These are phyloP conservation scores for Luzula sylvatica DNA, from an alignment of 176 grass and related monocot genomes.

Conservation along the genomic window DNA sequence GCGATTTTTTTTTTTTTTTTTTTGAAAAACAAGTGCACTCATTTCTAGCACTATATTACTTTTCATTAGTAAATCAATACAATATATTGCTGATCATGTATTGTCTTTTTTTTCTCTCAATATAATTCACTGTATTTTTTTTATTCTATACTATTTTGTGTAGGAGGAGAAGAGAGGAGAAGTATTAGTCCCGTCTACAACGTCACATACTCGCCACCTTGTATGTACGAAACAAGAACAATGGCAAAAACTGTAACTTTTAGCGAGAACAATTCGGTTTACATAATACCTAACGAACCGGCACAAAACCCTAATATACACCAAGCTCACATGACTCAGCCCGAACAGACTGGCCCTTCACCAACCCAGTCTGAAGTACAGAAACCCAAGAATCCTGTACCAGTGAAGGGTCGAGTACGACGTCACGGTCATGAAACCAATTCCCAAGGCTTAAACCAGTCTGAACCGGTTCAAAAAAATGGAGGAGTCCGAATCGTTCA, in stretches of 20 bases:
- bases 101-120: neutral
- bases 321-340: neutral
- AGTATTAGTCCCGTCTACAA: constrained; percentile 25
- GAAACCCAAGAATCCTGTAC: constrained; percentile 10
- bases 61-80: too few relatives aligned
- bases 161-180: constrained; percentile 38
- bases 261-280: constrained; percentile 29
- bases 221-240: constrained; percentile 24
- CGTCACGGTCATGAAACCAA: neutral
- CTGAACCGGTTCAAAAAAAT: constrained; percentile 34
- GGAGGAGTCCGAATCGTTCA: constrained; percentile 34
- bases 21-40: neutral
- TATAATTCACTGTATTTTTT: neutral
- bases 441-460: neutral
- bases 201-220: constrained; percentile 28
- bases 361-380: constrained; percentile 9
- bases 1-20: neutral
- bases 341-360: constrained; percentile 1
- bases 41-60: neutral
- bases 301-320: constrained; percentile 4
- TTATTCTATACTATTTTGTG: neutral
- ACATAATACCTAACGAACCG: constrained; percentile 35
- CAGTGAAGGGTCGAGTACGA: constrained; percentile 11
- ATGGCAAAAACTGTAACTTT: constrained; percentile 52
- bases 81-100: neutral